Conservation (phyloP, 495 filamentous ascomycete species). For the Parmelia sp. region DNA sequence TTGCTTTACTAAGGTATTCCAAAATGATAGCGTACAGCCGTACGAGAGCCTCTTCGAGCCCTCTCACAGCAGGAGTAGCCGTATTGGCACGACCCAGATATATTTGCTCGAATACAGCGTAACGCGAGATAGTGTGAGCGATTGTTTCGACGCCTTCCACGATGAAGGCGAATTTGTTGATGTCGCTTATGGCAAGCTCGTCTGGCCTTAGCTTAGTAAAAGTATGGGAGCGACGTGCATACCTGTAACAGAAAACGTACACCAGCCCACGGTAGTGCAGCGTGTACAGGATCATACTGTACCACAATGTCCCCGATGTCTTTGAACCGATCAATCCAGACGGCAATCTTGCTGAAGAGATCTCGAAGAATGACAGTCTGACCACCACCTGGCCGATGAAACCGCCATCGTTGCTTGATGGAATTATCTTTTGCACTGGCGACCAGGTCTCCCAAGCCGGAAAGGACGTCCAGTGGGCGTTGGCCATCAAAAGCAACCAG, state of each 20-base stretch:
- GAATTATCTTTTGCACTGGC: neutral
- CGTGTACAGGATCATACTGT: constrained; percentile 38
- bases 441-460: too few species aligned
- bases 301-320: constrained; percentile 34
- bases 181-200: constrained; percentile 22
- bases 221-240: too few species aligned
- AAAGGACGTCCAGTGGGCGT: too few species aligned
- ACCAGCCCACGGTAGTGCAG: constrained; percentile 41
- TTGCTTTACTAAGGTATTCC: neutral
- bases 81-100: constrained; percentile 18
- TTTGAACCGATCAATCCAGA: constrained; percentile 5
- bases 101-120: constrained; percentile 22
- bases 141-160: constrained; percentile 20
- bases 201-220: too few species aligned
- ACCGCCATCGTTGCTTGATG: neutral
- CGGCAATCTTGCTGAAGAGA: constrained; percentile 1
- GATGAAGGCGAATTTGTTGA: constrained; percentile 14
- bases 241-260: constrained; percentile 38
- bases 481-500: too few species aligned
- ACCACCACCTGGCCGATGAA: neutral
- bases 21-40: constrained; percentile 1
- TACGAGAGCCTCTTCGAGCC: constrained; percentile 3
- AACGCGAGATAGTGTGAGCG: constrained; percentile 18
- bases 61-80: neutral
- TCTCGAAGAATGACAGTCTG: neutral